Evolutionary conservation across 805 yeast species (phyloP), one percentile per base, ranked within the genome.

Genomic region (Myxozyma neotropica): DNA sequence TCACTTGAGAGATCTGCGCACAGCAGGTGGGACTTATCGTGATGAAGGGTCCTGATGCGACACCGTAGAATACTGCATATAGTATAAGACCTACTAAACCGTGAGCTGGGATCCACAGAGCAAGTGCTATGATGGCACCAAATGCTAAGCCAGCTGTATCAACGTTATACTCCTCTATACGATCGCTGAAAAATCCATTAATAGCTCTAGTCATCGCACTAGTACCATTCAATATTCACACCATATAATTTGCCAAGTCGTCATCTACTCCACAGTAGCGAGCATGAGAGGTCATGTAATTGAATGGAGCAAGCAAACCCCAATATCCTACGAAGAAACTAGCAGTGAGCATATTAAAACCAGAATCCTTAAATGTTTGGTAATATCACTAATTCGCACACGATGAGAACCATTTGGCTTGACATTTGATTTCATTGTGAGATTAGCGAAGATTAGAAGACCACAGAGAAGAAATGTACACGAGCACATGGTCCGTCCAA

Each of bases 71-170:
- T 26, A 72, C 36, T 17, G 71, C 70, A 21, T 70, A 65, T n/a
- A 64, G 65, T 13, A 72, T 61, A 17, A 72, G 17, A 2, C 49
- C 40, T 4, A 39, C 58, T n/a, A 40, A 36, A 5, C 47, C 45
- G 0, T 88, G 89, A n/a, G 85, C 81, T 1, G 92, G 91, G 17
- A 85, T 71, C 91, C 90, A 86, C 15, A 86, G 67, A 0, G 78
- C 76, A 51, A 86, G 73, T 2, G 82, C 76, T n/a, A 81, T 70
- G 0, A 84, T 15, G 0, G 80, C 73, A 13, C 81, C 73, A 4
- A 81, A 72, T 1, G 70, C 31, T 13, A 81, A 69, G 74, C 83
- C 78, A 2, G 75, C 46, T 13, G 77, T 69, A 81, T 83, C 81
- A 56, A 83, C 78, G 67, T 83, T 85, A 69, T 79, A 83, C 24